phyloP scores from a whole-genome alignment of 1,139 yeast species.

The Geotrichum carabidarum region DNA sequence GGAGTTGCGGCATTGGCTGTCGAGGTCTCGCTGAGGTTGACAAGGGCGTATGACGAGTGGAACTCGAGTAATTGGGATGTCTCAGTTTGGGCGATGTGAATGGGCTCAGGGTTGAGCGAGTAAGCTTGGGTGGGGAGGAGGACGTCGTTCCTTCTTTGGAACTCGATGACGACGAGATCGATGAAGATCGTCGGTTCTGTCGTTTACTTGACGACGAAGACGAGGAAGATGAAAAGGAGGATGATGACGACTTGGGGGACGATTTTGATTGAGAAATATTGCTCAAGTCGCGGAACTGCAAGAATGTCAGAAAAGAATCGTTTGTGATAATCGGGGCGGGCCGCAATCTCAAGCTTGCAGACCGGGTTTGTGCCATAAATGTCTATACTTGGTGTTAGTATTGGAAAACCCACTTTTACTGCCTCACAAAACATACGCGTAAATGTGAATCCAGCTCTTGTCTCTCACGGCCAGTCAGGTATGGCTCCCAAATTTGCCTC shows the following conservation, averaged over 20 bases:
- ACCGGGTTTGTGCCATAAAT: constrained; percentile 31
- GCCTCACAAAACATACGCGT: constrained; percentile 20
- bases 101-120: no score
- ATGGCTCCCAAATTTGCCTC: constrained; percentile 36
- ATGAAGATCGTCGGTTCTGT: no score
- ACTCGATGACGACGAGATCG: no score
- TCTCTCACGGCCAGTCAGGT: constrained; percentile 34
- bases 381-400: constrained; percentile 16
- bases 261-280: not conserved
- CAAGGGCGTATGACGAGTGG: no score
- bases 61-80: no score
- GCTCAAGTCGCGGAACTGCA: constrained; percentile 7
- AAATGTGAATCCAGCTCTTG: constrained; percentile 34
- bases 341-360: constrained; percentile 30
- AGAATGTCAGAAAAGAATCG: not conserved
- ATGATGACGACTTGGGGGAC: not conserved
- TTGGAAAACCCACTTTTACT: not conserved
- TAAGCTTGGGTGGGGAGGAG: no score
- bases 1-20: no score
- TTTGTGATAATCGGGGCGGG: constrained; percentile 27
- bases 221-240: not conserved
- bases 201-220: not conserved
- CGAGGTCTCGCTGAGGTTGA: no score
- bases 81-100: no score
- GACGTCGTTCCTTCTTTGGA: no score